phyloP scores from a whole-genome alignment of 1,284 basidiomycete genomes.

The Moesziomyces globuligerus region DNA sequence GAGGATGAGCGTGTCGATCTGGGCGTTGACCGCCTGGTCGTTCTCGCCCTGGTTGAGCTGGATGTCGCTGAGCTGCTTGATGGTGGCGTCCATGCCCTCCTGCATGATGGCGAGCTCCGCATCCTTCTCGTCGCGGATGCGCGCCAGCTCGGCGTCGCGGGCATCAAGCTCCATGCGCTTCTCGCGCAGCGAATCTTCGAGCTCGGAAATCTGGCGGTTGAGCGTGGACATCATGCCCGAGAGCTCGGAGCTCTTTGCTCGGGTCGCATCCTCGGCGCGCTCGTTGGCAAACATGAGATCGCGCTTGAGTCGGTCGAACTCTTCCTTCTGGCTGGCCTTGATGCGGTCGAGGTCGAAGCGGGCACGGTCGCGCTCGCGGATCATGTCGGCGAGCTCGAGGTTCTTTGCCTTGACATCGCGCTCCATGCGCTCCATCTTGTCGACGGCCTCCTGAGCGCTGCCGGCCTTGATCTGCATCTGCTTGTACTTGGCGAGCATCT shows the following conservation, averaged over 20 bases:
- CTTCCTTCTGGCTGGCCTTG: conserved; percentile 91
- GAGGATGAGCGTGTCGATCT: conserved; percentile 95
- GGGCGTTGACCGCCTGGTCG: conserved; percentile 89
- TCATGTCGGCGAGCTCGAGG: conserved; percentile 97
- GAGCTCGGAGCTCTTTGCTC: conserved; percentile 92
- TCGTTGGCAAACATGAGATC: conserved; percentile 98
- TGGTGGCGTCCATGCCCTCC: conserved; percentile 93
- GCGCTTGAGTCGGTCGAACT: conserved; percentile 88
- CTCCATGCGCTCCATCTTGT: conserved; percentile 99
- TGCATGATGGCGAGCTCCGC: conserved; percentile 94
- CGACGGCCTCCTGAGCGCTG: conserved; percentile 98
- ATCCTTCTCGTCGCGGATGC: conserved; percentile 91
- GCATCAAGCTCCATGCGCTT: conserved; percentile 77
- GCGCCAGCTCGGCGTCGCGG: conserved; percentile 79
- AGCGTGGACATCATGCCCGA: conserved; percentile 88
- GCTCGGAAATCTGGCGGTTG: conserved; percentile 92
- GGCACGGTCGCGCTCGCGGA: conserved; percentile 94
- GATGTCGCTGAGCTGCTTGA: conserved; percentile 86
- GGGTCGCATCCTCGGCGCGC: conserved; percentile 90
- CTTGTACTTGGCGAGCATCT: conserved; percentile 97
- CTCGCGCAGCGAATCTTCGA: conserved; percentile 91
- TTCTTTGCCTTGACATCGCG: conserved; percentile 98
- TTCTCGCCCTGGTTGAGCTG: conserved; percentile 86
- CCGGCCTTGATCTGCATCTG: conserved; percentile 97
- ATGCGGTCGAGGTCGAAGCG: conserved; percentile 95